phyloP scores from a whole-genome alignment of 1,284 basidiomycete genomes.

The Apiotrichum laibachii region DNA sequence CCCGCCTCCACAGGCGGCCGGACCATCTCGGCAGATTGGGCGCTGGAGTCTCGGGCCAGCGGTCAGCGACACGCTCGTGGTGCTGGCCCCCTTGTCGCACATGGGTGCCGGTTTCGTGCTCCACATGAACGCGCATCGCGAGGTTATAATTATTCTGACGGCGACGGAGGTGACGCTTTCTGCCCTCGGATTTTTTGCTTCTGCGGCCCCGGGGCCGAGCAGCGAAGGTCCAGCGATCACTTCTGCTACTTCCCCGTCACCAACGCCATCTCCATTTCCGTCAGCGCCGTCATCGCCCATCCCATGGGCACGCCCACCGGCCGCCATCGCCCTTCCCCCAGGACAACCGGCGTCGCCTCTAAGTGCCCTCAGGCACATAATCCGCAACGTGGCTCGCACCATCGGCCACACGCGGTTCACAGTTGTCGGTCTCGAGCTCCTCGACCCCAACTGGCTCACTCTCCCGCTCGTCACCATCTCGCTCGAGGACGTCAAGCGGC shows the following conservation, averaged over 20 bases:
- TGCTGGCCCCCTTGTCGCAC: background rate
- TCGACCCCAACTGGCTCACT: background rate
- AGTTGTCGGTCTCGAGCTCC: constrained; percentile 2
- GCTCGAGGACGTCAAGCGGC: background rate
- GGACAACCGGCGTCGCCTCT: background rate
- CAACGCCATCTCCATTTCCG: background rate
- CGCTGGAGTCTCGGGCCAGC: background rate
- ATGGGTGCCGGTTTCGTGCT: constrained; percentile 2
- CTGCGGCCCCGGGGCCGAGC: background rate
- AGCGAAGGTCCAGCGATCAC: background rate
- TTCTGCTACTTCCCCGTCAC: background rate
- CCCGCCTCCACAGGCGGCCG: background rate
- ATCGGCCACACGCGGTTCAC: background rate
- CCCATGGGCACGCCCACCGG: constrained; percentile 3
- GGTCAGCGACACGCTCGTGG: background rate
- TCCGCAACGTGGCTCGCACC: background rate
- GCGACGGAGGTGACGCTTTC: background rate
- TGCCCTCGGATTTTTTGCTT: background rate
- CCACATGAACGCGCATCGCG: background rate
- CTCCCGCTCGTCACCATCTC: background rate
- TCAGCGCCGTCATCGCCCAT: constrained; percentile 1
- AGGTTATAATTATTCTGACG: background rate
- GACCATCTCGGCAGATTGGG: background rate
- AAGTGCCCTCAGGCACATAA: background rate
- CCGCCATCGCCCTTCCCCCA: background rate